phyloP scores from a whole-genome alignment of 768 basidiomycete genomes.

The Macrolepiota albuminosa region DNA sequence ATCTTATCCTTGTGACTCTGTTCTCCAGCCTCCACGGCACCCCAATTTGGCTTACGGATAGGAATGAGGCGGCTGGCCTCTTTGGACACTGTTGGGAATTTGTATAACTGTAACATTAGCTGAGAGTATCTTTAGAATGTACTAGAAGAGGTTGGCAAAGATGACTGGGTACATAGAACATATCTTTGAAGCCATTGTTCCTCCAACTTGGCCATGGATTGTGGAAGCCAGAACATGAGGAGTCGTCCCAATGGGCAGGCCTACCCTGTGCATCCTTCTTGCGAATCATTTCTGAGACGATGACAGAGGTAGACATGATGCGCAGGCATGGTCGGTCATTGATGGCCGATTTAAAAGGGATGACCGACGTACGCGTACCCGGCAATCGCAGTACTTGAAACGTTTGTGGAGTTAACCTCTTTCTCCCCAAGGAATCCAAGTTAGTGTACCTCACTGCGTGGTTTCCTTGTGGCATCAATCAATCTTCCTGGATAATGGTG shows the following conservation, averaged over 20 bases:
- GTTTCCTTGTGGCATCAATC: background rate
- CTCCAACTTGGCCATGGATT: conserved; percentile 28
- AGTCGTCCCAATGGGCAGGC: conserved; percentile 25
- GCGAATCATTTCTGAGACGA: background rate
- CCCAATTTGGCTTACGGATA: conserved; percentile 36
- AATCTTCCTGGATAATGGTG: background rate
- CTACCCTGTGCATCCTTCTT: conserved; percentile 4
- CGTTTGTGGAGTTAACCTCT: background rate
- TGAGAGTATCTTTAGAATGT: background rate
- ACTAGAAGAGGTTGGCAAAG: background rate
- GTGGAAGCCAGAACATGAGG: conserved; percentile 18
- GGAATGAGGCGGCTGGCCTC: conserved; percentile 19
- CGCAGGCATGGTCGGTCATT: background rate
- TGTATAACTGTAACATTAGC: background rate
- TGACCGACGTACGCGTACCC: background rate
- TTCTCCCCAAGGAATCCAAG: background rate
- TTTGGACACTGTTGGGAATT: conserved; percentile 12
- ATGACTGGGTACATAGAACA: conserved; percentile 9
- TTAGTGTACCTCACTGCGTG: background rate
- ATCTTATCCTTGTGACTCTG: conserved; percentile 30
- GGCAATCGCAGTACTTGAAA: background rate
- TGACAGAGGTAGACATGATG: background rate
- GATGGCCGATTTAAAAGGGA: background rate
- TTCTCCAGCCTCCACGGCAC: conserved; percentile 17
- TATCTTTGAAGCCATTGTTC: conserved; percentile 7